These are phyloP conservation scores for Vitis amurensis DNA, from an alignment of 164 flowering plant genomes.

Conservation along the genomic window DNA sequence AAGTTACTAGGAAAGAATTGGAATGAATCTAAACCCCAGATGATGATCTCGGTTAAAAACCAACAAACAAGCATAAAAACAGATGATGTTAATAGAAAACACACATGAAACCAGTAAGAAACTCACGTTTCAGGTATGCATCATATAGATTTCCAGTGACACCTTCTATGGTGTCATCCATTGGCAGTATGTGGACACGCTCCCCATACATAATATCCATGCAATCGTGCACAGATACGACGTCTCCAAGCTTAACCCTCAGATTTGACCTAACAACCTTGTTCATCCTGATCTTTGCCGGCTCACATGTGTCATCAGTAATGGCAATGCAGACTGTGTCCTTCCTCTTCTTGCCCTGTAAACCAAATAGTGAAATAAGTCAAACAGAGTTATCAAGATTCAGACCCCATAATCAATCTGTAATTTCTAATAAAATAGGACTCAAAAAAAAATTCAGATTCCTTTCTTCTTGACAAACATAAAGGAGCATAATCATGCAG, in stretches of 20 bases:
- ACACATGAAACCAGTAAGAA: neutral
- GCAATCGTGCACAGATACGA: slow-evolving; percentile 43
- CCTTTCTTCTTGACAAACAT: too few species aligned
- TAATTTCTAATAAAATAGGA: too few species aligned
- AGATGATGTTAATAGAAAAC: too few species aligned
- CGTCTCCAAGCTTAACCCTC: slow-evolving; percentile 45
- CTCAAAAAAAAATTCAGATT: too few species aligned
- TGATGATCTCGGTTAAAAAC: too few species aligned
- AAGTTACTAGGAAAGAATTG: too few species aligned
- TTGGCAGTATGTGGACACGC: slow-evolving; percentile 38
- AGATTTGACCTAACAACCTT: slow-evolving; percentile 40
- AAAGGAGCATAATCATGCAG: too few species aligned
- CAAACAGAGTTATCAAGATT: neutral
- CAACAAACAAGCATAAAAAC: neutral
- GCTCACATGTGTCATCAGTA: slow-evolving; percentile 42
- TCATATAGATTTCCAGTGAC: slow-evolving; percentile 46
- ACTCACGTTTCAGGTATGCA: slow-evolving; percentile 43
- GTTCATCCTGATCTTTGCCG: slow-evolving; percentile 40
- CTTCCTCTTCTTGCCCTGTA: slow-evolving; percentile 39
- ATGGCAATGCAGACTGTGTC: slow-evolving; percentile 41
- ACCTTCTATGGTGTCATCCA: slow-evolving; percentile 46
- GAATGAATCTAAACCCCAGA: too few species aligned
- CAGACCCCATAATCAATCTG: too few species aligned
- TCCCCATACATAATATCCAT: slow-evolving; percentile 41
- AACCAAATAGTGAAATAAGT: neutral